A percentile compares a stretch with the other conserved stretches of the same genome.
Evolutionary conservation across 1,284 basidiomycete genomes (phyloP).

Genomic region (Ustilago trichophora): DNA sequence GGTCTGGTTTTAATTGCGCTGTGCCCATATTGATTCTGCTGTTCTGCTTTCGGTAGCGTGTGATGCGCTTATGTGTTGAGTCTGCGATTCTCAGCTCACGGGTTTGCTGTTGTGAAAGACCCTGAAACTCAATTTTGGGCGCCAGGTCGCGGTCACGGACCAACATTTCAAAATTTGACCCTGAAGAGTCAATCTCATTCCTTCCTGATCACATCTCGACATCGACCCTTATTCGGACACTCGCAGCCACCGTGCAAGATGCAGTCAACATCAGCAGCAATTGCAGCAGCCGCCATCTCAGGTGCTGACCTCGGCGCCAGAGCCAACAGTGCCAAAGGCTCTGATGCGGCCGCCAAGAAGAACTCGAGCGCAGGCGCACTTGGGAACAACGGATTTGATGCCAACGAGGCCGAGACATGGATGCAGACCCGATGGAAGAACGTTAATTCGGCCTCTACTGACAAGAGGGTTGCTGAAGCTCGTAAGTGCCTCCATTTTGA

Average conservation of each 20-base stretch:
- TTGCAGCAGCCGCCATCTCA: conserved; percentile 35
- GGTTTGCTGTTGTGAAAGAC: too few species aligned
- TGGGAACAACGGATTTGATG: conserved; percentile 29
- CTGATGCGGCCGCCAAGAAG: conserved; percentile 23
- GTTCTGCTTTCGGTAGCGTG: too few species aligned
- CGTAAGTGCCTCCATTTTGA: conserved; percentile 37
- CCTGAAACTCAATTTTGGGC: too few species aligned
- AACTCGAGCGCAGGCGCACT: conserved; percentile 1
- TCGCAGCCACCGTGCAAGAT: conserved; percentile 13
- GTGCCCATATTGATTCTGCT: too few species aligned
- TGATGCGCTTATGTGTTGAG: too few species aligned
- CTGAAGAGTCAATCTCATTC: neutral
- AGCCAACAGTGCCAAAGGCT: conserved; percentile 34
- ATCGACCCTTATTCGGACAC: too few species aligned
- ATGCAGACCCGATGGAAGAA: conserved; percentile 37
- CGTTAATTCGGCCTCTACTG: conserved; percentile 8
- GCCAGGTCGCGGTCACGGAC: too few species aligned
- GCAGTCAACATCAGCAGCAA: conserved; percentile 44
- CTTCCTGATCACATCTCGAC: neutral
- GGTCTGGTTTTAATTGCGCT: too few species aligned
- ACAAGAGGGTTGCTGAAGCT: conserved; percentile 18
- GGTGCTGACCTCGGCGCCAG: conserved; percentile 35
- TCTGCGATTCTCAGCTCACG: too few species aligned
- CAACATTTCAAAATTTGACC: neutral
- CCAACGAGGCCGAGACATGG: conserved; percentile 34